Evolutionary conservation across 2,329 filamentous ascomycete species (phyloP).

Genomic region (Phialocephala sp.): DNA sequence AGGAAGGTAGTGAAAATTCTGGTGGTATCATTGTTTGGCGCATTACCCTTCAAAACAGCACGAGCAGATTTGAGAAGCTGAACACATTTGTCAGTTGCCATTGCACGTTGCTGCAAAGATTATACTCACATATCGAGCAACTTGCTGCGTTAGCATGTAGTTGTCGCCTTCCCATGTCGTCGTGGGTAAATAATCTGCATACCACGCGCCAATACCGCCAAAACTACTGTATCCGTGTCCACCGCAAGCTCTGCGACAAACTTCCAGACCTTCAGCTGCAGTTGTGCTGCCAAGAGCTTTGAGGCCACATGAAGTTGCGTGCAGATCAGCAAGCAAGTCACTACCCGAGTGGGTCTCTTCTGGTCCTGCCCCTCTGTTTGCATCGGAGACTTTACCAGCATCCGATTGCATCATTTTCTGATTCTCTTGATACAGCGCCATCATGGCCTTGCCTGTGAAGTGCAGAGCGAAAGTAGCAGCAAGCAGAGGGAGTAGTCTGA

Average conservation of each 20-base stretch:
- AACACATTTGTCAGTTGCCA: background rate
- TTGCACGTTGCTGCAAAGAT: background rate
- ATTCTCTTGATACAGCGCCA: slow-evolving; percentile 73
- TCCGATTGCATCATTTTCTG: slow-evolving; percentile 66
- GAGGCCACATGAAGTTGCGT: slow-evolving; percentile 77
- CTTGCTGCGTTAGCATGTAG: slow-evolving; percentile 83
- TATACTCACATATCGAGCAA: slow-evolving; percentile 67
- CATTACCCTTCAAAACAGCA: slow-evolving; percentile 68
- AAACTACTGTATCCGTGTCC: slow-evolving; percentile 79
- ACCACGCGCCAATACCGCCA: slow-evolving; percentile 77
- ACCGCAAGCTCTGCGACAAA: slow-evolving; percentile 76
- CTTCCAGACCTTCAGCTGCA: slow-evolving; percentile 75
- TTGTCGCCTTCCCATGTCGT: slow-evolving; percentile 62
- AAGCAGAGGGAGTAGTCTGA: slow-evolving; percentile 72
- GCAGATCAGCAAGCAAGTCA: slow-evolving; percentile 73
- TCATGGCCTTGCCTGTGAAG: slow-evolving; percentile 80
- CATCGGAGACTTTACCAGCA: slow-evolving; percentile 46
- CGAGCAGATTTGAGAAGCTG: slow-evolving; percentile 76
- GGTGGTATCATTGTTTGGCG: slow-evolving; percentile 71
- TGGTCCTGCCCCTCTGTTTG: slow-evolving; percentile 64
- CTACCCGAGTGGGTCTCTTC: slow-evolving; percentile 71
- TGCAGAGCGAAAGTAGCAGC: slow-evolving; percentile 79
- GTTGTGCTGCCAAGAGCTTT: slow-evolving; percentile 76
- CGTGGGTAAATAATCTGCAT: slow-evolving; percentile 76
- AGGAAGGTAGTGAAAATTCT: slow-evolving; percentile 70